A percentile compares a stretch with the other conserved stretches of the same genome.
phyloP scores from a whole-genome alignment of 2,329 filamentous ascomycete genomes.

The Calonectria montana region DNA sequence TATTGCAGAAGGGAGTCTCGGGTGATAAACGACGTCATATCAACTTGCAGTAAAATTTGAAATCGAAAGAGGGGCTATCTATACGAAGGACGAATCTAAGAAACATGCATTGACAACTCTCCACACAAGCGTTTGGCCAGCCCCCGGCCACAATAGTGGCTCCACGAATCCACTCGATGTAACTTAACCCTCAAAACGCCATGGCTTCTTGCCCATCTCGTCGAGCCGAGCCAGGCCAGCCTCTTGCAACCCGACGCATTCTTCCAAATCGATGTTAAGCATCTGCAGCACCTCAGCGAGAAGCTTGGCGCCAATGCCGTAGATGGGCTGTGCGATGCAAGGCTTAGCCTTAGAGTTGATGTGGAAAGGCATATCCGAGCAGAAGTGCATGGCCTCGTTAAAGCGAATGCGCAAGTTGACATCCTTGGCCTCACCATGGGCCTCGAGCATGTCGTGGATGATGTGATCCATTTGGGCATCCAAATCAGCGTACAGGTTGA shows the following conservation, averaged over 20 bases:
- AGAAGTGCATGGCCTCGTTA: conserved; percentile 13
- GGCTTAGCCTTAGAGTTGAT: conserved; percentile 16
- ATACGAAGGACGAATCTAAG: not conserved
- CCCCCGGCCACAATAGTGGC: not conserved
- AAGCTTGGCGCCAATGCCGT: conserved; percentile 6
- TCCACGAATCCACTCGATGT: not conserved
- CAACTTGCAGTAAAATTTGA: not conserved
- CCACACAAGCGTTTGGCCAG: not conserved
- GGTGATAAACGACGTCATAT: not conserved
- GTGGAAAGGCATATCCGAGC: conserved; percentile 10
- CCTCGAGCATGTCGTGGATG: not conserved
- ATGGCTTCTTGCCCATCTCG: conserved; percentile 10
- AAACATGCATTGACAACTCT: not conserved
- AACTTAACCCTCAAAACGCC: conserved; percentile 1
- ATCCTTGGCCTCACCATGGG: conserved; percentile 7
- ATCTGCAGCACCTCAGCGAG: conserved; percentile 7
- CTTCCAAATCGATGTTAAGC: conserved; percentile 3
- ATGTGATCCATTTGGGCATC: not conserved
- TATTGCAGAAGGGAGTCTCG: not conserved
- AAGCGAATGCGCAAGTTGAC: conserved; percentile 8
- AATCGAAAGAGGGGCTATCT: not conserved
- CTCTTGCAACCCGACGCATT: conserved; percentile 1
- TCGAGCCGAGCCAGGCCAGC: not conserved
- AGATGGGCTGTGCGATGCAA: conserved; percentile 9
- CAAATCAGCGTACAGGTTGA: not conserved